phyloP scores from a whole-genome alignment of 2,329 filamentous ascomycete species.

The Chrysoporthe cubensis region DNA sequence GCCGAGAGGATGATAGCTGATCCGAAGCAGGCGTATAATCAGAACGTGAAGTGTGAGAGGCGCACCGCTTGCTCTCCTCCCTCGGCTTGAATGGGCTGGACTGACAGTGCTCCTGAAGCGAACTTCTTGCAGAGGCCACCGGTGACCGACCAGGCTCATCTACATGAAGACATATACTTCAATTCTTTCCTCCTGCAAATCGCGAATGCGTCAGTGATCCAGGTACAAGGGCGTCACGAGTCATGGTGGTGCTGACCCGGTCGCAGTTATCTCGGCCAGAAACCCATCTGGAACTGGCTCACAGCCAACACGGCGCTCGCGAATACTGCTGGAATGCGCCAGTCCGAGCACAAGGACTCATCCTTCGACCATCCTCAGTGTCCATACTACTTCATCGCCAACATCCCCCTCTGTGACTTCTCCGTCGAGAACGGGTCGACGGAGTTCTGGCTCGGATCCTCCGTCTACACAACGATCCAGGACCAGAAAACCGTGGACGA shows the following conservation, averaged over 20 bases:
- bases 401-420: conserved; percentile 44
- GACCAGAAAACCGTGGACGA: conserved; percentile 39
- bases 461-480: conserved; percentile 37
- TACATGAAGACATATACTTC: conserved; percentile 46
- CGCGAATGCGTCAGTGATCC: conserved; percentile 40
- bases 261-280: conserved; percentile 44
- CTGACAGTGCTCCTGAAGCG: conserved; percentile 31
- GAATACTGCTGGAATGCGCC: conserved; percentile 41
- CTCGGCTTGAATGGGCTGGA: too few species aligned
- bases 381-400: conserved; percentile 46
- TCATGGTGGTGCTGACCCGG: not conserved
- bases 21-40: conserved; percentile 31
- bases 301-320: conserved; percentile 46
- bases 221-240: not conserved
- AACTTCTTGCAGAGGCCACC: conserved; percentile 46
- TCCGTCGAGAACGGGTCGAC: conserved; percentile 41
- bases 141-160: conserved; percentile 36
- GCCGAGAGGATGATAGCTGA: conserved; percentile 30
- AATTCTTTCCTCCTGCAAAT: conserved; percentile 46
- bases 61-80: not conserved
- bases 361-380: conserved; percentile 40
- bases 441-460: conserved; percentile 47
- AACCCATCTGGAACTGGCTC: conserved; percentile 45
- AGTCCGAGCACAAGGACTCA: conserved; percentile 45
- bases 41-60: conserved; percentile 32